Evolutionary conservation across 2,329 filamentous ascomycete species (phyloP).

Genomic region (Aspergillus eucalypticola): DNA sequence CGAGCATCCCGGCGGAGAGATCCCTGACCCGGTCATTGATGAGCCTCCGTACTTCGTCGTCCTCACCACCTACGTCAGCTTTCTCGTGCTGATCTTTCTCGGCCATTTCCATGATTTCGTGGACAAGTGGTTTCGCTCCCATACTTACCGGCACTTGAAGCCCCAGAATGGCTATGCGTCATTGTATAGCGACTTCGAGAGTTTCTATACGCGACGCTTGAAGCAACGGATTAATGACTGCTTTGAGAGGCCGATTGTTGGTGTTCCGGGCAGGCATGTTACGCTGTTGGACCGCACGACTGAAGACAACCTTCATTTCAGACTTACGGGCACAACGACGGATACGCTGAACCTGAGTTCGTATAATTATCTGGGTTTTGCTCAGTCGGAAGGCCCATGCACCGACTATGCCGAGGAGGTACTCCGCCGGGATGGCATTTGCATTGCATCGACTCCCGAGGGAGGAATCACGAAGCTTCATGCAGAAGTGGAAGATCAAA

Average conservation of each 20-base stretch:
- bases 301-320: conserved; percentile 82
- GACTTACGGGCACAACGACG: conserved; percentile 79
- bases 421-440: conserved; percentile 78
- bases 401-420: conserved; percentile 85
- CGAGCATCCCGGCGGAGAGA: conserved; percentile 73
- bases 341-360: conserved; percentile 97
- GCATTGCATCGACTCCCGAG: conserved; percentile 73
- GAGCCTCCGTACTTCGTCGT: conserved; percentile 93
- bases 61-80: conserved; percentile 93
- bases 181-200: conserved; percentile 94
- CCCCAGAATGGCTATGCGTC: conserved; percentile 84
- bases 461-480: conserved; percentile 80
- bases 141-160: conserved; percentile 77
- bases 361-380: conserved; percentile 97
- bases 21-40: conserved; percentile 79
- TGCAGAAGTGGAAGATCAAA: conserved; percentile 79
- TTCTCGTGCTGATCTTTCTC: conserved; percentile 87
- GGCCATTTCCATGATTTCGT: conserved; percentile 94
- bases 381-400: conserved; percentile 91
- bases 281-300: conserved; percentile 85
- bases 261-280: conserved; percentile 87
- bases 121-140: conserved; percentile 81
- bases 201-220: conserved; percentile 86
- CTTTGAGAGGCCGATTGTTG: conserved; percentile 84
- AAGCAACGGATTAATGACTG: conserved; percentile 94